These are phyloP conservation scores for Laguncularia racemosa DNA, from an alignment of 345 rosid species.

Conservation along the genomic window DNA sequence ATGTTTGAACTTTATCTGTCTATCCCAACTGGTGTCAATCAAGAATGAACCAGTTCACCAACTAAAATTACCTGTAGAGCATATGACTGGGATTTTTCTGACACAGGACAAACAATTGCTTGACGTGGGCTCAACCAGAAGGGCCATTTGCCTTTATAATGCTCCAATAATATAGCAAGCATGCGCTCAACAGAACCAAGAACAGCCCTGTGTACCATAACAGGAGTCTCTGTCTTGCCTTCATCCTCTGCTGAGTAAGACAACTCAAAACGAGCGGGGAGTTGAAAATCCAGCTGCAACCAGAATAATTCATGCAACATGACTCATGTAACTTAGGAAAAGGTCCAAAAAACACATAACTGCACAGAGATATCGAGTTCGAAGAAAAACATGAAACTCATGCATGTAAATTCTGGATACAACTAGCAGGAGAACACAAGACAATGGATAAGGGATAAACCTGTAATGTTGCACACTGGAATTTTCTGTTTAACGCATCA, in stretches of 20 bases:
- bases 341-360: too few relatives aligned
- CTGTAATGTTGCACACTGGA: constrained; percentile 97
- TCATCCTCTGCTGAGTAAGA: constrained; percentile 89
- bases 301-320: constrained; percentile 14
- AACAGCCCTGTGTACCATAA: constrained; percentile 94
- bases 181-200: constrained; percentile 96
- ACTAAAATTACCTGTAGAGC: constrained; percentile 49
- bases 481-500: constrained; percentile 86
- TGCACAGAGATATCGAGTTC: neutral
- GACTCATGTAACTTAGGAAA: constrained; percentile 7
- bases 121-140: constrained; percentile 99
- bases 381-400: neutral
- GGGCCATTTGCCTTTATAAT: constrained; percentile 98
- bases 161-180: constrained; percentile 89
- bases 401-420: neutral
- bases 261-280: constrained; percentile 68
- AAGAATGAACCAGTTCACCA: neutral
- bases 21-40: neutral
- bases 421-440: too few relatives aligned
- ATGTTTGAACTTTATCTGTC: too few relatives aligned
- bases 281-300: constrained; percentile 93
- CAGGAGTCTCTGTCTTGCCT: constrained; percentile 72
- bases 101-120: constrained; percentile 93
- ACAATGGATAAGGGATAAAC: constrained; percentile 18
- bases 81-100: constrained; percentile 72